These are phyloP conservation scores for Priceomyces fermenticarens DNA, from an alignment of 805 yeast species.

Conservation along the genomic window DNA sequence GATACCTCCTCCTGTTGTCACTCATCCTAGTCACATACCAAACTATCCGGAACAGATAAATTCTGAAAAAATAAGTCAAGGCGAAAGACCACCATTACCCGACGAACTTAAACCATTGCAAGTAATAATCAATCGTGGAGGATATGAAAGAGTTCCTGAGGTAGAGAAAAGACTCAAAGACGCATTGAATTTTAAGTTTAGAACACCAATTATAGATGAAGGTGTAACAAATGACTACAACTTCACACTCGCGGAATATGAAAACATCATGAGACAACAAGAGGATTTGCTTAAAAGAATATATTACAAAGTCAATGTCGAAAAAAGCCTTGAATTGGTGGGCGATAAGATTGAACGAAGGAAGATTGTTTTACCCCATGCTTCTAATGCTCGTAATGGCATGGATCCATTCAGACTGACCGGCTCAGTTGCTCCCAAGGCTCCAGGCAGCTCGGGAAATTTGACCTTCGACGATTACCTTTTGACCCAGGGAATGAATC, in stretches of 20 bases:
- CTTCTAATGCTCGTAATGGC: slow-evolving; percentile 35
- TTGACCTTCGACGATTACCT: slow-evolving; percentile 71
- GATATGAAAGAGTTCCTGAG: slow-evolving; percentile 20
- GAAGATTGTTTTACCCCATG: slow-evolving; percentile 44
- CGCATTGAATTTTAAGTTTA: slow-evolving; percentile 27
- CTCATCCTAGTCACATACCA: slow-evolving; percentile 46
- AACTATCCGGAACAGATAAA: slow-evolving; percentile 31
- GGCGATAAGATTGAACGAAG: slow-evolving; percentile 49
- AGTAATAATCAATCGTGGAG: slow-evolving; percentile 13
- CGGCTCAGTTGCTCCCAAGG: slow-evolving; percentile 38
- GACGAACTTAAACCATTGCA: slow-evolving; percentile 29
- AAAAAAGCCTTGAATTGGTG: slow-evolving; percentile 37
- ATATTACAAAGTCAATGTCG: slow-evolving; percentile 33
- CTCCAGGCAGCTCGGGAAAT: slow-evolving; percentile 39
- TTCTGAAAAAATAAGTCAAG: slow-evolving; percentile 2
- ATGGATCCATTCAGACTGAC: slow-evolving; percentile 46
- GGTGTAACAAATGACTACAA: slow-evolving; percentile 25
- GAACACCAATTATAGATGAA: slow-evolving; percentile 38
- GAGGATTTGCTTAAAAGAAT: slow-evolving; percentile 45
- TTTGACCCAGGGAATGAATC: slow-evolving; percentile 67
- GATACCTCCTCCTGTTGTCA: slow-evolving; percentile 33
- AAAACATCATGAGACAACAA: slow-evolving; percentile 55
- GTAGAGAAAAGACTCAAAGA: slow-evolving; percentile 22
- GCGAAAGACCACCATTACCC: slow-evolving; percentile 15
- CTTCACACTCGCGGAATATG: slow-evolving; percentile 53